Evolutionary conservation across 306 rosid species (phyloP), one percentile per base, ranked within the genome.

Genomic region (Castanea mollissima): DNA sequence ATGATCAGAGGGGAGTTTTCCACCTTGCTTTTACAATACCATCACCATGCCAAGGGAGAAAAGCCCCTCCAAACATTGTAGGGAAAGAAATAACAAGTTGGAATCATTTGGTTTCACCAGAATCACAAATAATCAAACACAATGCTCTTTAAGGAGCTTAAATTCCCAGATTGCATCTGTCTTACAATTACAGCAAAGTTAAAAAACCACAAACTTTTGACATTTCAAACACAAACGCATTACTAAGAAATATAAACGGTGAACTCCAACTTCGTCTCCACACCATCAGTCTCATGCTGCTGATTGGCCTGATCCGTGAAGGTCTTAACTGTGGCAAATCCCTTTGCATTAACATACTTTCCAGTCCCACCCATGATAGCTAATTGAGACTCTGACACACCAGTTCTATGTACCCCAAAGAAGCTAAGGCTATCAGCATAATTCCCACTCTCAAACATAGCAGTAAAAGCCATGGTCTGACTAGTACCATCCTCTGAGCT

Each of bases 281-380:
- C 76, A 0, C 86, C 86, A 58, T 83, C 83, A 5, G 77, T 78
- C 75, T 83, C 83, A n/a, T 74, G 89, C 76, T 74, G 89, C 76
- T 76, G 81, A 74, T 71, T 67, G 73, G 44, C 46, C 3, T 41
- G 46, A n/a, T 27, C 76, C 1, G 76, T 68, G 25, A 72, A 73
- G 44, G 86, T 82, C 46, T 73, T 58, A 29, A 74, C 74, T 38
- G 51, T 35, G 25, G 63, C 49, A 59, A 69, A 49, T 15, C 80
- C 83, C 19, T 69, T 55, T 0, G 69, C 81, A 69, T 56, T 69
- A 38, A 55, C 75, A 56, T 55, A 78, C 52, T 69, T 78, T 56
- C 75, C 81, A 57, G 81, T 78, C 59, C 81, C 81, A 25, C 75
- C 81, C 67, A 69, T 78, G 70, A 69, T 56, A 44, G 69, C 81